phyloP scores from a whole-genome alignment of 1,284 basidiomycete genomes.

The Filobasidium uniguttulatum region DNA sequence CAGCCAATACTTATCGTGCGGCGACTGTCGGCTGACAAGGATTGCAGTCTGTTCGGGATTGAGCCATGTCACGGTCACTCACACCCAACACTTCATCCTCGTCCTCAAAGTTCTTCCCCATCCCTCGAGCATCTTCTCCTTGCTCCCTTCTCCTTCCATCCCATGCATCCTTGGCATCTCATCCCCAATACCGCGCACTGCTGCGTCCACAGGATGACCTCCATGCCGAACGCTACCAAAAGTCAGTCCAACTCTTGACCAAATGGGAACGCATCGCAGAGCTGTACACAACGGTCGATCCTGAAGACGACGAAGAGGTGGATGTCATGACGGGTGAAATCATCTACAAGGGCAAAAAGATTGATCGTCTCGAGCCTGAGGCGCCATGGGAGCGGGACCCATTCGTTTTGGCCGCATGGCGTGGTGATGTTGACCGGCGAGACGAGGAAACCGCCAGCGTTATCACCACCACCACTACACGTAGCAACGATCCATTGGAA shows the following conservation, averaged over 20 bases:
- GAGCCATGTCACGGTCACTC: no score
- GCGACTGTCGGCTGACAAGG: no score
- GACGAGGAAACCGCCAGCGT: background rate
- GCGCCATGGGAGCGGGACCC: background rate
- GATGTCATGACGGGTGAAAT: constrained; percentile 26
- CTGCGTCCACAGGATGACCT: constrained; percentile 1
- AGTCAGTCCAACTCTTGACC: constrained; percentile 15
- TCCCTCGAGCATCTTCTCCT: background rate
- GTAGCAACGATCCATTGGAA: background rate
- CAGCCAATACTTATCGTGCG: no score
- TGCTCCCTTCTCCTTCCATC: background rate
- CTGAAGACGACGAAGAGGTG: constrained; percentile 35
- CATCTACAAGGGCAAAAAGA: constrained; percentile 7
- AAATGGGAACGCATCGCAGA: constrained; percentile 27
- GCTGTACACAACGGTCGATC: constrained; percentile 25
- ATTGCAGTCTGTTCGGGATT: no score
- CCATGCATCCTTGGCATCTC: background rate
- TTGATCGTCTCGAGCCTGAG: background rate
- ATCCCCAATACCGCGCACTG: background rate
- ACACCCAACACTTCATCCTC: no score
- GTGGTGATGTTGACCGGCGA: background rate
- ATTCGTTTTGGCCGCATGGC: background rate
- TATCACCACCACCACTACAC: background rate
- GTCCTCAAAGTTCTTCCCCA: no score
- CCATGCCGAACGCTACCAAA: constrained; percentile 9